Evolutionary conservation across 805 yeast species (phyloP).

Genomic region (Metschnikowia dekortorum): DNA sequence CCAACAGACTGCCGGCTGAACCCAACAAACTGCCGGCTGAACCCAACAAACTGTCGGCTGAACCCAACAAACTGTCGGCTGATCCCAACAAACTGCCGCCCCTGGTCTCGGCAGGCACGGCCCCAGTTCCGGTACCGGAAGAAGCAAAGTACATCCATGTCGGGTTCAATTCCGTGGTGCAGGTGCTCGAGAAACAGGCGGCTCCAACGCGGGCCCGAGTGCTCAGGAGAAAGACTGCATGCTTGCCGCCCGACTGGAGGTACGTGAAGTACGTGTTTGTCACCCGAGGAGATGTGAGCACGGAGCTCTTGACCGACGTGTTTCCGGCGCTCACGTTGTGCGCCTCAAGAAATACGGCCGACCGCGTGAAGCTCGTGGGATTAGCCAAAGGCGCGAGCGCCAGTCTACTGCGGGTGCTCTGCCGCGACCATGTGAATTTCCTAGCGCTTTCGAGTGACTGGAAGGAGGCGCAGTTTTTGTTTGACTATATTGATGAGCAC

Average conservation of each 20-base stretch:
- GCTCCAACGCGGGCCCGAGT: constrained; percentile 15
- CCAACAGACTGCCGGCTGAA: no score
- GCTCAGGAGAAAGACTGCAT: constrained; percentile 7
- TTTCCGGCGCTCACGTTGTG: constrained; percentile 54
- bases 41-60: no score
- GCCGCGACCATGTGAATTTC: constrained; percentile 26
- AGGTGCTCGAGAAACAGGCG: constrained; percentile 43
- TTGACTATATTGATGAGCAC: constrained; percentile 22
- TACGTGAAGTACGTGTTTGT: constrained; percentile 48
- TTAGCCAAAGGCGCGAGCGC: constrained; percentile 46
- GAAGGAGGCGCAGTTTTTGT: constrained; percentile 26
- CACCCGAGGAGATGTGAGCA: constrained; percentile 52
- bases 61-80: no score
- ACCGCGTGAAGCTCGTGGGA: constrained; percentile 53
- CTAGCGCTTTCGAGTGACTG: constrained; percentile 30
- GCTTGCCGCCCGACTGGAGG: neutral
- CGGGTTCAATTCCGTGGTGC: constrained; percentile 57
- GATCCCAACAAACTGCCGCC: no score
- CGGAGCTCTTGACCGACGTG: constrained; percentile 48
- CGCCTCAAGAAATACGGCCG: constrained; percentile 29
- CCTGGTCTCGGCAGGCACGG: no score
- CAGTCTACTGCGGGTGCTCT: constrained; percentile 27
- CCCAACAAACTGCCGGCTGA: no score
- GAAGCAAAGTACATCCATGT: constrained; percentile 24
- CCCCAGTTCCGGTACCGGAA: constrained; percentile 21